phyloP scores from a whole-genome alignment of 495 filamentous ascomycete species.

The Glonium stellatum region DNA sequence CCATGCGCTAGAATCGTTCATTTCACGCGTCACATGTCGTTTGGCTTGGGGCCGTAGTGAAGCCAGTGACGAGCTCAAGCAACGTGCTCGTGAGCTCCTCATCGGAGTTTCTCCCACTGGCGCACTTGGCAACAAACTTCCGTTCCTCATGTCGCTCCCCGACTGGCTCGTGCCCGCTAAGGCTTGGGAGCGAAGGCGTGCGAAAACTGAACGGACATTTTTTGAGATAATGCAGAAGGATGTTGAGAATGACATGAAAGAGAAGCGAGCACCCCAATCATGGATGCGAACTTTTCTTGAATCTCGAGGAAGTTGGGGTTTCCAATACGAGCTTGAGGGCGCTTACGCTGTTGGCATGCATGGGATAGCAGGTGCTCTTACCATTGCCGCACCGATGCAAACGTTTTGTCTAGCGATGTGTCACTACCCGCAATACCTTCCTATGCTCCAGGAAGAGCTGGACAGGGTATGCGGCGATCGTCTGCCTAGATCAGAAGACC shows the following conservation, averaged over 20 bases:
- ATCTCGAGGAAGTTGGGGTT: conserved; percentile 26
- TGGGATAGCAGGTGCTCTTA: conserved; percentile 37
- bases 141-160: conserved; percentile 34
- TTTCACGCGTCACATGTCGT: conserved; percentile 50
- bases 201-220: conserved; percentile 31
- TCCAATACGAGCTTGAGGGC: conserved; percentile 37
- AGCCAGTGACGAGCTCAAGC: conserved; percentile 42
- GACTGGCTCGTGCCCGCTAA: conserved; percentile 33
- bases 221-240: conserved; percentile 34
- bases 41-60: conserved; percentile 52
- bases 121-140: conserved; percentile 45
- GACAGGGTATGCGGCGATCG: conserved; percentile 44
- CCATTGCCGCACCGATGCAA: conserved; percentile 47
- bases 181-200: conserved; percentile 31
- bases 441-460: conserved; percentile 48
- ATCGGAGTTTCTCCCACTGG: conserved; percentile 52
- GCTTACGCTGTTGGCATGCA: conserved; percentile 38
- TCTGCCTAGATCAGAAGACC: conserved; percentile 29
- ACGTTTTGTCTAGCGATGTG: conserved; percentile 54
- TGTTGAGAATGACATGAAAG: conserved; percentile 26
- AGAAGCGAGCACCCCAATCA: conserved; percentile 28
- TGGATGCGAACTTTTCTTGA: conserved; percentile 36
- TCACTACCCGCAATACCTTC: conserved; percentile 51
- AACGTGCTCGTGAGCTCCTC: conserved; percentile 52
- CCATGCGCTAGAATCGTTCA: conserved; percentile 53